Percentiles rank a stretch among this genome's conserved stretches.
Conservation (phyloP, 2,329 filamentous ascomycete genomes). For the Colletotrichum agaves region DNA sequence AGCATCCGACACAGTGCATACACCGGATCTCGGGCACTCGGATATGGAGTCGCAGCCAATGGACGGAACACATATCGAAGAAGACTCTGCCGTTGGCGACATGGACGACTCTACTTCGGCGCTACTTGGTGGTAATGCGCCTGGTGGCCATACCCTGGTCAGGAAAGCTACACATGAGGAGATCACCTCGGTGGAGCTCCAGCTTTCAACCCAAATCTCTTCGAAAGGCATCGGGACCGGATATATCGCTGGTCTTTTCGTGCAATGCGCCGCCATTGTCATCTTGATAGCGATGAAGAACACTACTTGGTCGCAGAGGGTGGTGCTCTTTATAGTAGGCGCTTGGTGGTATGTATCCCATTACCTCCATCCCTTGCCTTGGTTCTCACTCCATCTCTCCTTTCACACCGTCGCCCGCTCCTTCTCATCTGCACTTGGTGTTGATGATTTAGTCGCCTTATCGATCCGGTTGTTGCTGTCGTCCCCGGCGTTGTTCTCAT, state of each 20-base stretch:
- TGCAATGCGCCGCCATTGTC: conserved; percentile 84
- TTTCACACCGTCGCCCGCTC: neutral
- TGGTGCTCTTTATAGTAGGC: conserved; percentile 89
- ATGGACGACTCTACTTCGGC: conserved; percentile 58
- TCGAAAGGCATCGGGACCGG: conserved; percentile 94
- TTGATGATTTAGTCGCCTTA: neutral
- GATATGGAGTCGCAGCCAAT: conserved; percentile 49
- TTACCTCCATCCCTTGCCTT: neutral
- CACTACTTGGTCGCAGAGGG: conserved; percentile 84
- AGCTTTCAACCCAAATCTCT: conserved; percentile 89
- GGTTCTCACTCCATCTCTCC: neutral
- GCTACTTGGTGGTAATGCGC: conserved; percentile 52
- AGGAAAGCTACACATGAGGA: conserved; percentile 57
- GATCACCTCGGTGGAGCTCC: conserved; percentile 73
- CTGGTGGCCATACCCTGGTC: conserved; percentile 48
- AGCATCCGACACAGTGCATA: conserved; percentile 42
- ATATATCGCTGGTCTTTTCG: conserved; percentile 85
- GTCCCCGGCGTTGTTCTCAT: neutral
- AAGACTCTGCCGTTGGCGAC: conserved; percentile 43
- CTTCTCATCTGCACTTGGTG: neutral
- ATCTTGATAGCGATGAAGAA: conserved; percentile 79
- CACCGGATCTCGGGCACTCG: conserved; percentile 46
- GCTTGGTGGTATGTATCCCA: conserved; percentile 76
- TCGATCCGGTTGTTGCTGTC: neutral
- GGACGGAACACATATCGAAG: conserved; percentile 47